A percentile compares a stretch with the other conserved stretches of the same genome.
Evolutionary conservation across 1,284 basidiomycete species (phyloP).

Genomic region (Cryptococcus sp.): DNA sequence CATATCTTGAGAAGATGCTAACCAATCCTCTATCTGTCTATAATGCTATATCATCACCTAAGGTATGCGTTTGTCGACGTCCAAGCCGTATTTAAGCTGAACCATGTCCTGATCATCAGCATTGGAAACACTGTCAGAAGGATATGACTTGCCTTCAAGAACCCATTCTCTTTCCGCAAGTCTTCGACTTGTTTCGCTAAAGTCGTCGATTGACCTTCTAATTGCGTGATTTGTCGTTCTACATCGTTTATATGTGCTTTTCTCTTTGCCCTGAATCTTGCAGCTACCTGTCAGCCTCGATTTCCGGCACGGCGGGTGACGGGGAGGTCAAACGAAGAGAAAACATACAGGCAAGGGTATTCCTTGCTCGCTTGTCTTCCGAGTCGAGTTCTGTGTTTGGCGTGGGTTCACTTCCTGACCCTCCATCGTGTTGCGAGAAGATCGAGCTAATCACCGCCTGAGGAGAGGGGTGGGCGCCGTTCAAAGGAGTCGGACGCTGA

Average conservation of each 20-base stretch:
- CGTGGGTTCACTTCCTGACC: neutral
- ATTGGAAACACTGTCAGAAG: neutral
- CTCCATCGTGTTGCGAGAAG: neutral
- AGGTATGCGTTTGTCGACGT: neutral
- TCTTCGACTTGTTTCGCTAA: neutral
- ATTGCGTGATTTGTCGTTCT: neutral
- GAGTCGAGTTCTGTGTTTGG: neutral
- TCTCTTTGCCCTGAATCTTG: neutral
- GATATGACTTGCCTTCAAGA: neutral
- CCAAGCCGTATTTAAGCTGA: neutral
- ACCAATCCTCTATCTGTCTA: too few relatives aligned
- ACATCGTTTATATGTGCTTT: neutral
- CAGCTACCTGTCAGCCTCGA: neutral
- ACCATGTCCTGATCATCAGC: neutral
- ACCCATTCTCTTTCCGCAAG: neutral
- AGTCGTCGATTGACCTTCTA: neutral
- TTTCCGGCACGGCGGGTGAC: neutral
- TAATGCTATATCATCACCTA: too few relatives aligned
- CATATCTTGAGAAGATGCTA: too few relatives aligned
- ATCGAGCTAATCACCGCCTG: neutral
- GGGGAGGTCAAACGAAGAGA: neutral
- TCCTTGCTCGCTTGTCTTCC: neutral
- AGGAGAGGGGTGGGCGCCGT: neutral
- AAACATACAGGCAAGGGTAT: neutral
- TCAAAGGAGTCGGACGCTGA: neutral